These are phyloP conservation scores for Gracilaria domingensis DNA, from an alignment of 23 red algal species.

Conservation along the genomic window DNA sequence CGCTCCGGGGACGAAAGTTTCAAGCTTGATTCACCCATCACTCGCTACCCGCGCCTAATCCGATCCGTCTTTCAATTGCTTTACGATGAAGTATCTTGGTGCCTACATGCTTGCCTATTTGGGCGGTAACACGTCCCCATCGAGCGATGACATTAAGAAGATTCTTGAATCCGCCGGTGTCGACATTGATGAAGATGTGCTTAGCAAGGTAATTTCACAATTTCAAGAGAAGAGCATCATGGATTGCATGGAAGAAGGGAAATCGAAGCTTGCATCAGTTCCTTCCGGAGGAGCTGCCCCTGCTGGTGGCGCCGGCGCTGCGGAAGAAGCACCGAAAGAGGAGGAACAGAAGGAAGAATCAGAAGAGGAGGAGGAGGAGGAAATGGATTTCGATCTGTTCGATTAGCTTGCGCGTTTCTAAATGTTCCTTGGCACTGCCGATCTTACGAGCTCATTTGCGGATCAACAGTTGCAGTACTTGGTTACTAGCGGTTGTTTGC, in stretches of 20 bases:
- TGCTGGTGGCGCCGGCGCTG: constrained; percentile 44
- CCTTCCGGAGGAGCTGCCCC: constrained; percentile 81
- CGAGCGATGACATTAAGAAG: constrained; percentile 84
- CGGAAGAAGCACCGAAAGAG: constrained; percentile 62
- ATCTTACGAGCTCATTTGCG: constrained; percentile 11
- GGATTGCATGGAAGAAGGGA: constrained; percentile 82
- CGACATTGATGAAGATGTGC: constrained; percentile 74
- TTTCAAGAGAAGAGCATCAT: constrained; percentile 81
- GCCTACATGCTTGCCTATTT: constrained; percentile 89
- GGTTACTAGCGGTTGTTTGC: neutral
- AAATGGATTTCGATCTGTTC: constrained; percentile 88
- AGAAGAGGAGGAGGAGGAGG: constrained; percentile 76
- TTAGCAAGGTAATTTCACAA: constrained; percentile 64
- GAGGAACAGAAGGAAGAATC: constrained; percentile 87
- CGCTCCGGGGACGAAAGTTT: no score
- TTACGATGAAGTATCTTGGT: constrained; percentile 88
- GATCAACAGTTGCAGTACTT: neutral
- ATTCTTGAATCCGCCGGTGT: constrained; percentile 84
- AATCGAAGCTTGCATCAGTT: constrained; percentile 81
- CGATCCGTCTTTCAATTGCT: neutral
- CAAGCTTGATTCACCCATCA: no score
- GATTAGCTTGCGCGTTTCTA: constrained; percentile 52
- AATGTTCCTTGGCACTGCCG: neutral
- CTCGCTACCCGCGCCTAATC: neutral
- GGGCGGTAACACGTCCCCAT: constrained; percentile 77